Evolutionary conservation across 495 filamentous ascomycete genomes (phyloP).

Genomic region (Neurospora sp.): DNA sequence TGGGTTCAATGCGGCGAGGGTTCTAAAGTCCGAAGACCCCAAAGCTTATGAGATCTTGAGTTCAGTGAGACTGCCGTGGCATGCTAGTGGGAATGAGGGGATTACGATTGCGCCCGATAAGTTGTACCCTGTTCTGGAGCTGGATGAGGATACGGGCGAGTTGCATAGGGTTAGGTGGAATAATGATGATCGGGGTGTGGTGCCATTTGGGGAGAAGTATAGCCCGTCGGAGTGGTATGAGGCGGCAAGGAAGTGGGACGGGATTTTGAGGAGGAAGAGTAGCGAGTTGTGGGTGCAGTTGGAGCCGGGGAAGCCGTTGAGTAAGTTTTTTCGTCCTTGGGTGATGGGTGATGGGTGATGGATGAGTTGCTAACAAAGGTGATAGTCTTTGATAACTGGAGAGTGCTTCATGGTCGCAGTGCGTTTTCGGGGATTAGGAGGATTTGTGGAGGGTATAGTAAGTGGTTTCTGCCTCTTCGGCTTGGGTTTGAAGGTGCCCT

Average conservation of each 20-base stretch:
- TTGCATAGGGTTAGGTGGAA: slow-evolving; percentile 81
- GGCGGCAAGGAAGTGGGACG: slow-evolving; percentile 58
- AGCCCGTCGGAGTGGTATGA: slow-evolving; percentile 57
- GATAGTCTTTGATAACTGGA: slow-evolving; percentile 92
- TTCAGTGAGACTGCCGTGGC: slow-evolving; percentile 50
- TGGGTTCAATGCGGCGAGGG: slow-evolving; percentile 60
- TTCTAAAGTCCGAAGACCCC: too few relatives aligned
- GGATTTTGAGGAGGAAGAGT: slow-evolving; percentile 43
- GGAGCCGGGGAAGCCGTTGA: slow-evolving; percentile 63
- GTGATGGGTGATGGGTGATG: neutral
- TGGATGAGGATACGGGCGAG: slow-evolving; percentile 30
- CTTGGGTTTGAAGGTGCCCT: neutral
- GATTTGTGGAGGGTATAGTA: slow-evolving; percentile 84
- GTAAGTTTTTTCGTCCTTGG: slow-evolving; percentile 35
- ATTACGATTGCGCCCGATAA: slow-evolving; percentile 61
- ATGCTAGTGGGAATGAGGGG: slow-evolving; percentile 78
- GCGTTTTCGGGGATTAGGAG: slow-evolving; percentile 74
- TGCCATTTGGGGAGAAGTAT: slow-evolving; percentile 27
- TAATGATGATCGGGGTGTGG: slow-evolving; percentile 68
- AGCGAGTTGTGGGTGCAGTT: slow-evolving; percentile 68
- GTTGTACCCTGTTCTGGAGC: slow-evolving; percentile 57
- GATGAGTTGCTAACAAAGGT: neutral
- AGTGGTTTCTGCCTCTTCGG: slow-evolving; percentile 22
- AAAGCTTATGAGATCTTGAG: slow-evolving; percentile 45
- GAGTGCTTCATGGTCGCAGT: slow-evolving; percentile 76